A percentile compares a stretch with the other conserved stretches of the same genome.
Conservation (phyloP, 1,284 basidiomycete genomes). For the Heterobasidion irregulare region DNA sequence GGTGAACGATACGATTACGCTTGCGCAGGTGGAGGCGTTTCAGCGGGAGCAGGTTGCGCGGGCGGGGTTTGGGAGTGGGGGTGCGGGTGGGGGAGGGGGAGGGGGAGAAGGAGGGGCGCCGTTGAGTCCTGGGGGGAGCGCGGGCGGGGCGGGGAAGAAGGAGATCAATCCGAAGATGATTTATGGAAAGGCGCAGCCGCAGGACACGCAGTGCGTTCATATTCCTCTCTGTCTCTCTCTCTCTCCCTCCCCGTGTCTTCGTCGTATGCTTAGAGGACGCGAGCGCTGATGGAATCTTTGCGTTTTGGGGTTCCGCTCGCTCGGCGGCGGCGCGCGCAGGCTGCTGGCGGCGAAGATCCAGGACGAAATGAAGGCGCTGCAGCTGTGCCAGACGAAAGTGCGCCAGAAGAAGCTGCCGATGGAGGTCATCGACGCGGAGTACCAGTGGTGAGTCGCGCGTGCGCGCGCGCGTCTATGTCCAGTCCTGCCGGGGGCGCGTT, state of each 20-base stretch:
- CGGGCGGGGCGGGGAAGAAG: slow-evolving; percentile 43
- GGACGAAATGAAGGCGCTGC: slow-evolving; percentile 89
- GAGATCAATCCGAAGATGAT: slow-evolving; percentile 97
- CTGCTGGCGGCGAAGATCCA: slow-evolving; percentile 73
- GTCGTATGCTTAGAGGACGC: too few species aligned
- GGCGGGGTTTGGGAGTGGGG: slow-evolving; percentile 14
- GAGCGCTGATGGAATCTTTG: background rate
- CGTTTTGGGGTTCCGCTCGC: background rate
- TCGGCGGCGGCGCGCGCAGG: slow-evolving; percentile 26
- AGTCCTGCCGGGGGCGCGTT: background rate
- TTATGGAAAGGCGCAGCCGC: slow-evolving; percentile 82
- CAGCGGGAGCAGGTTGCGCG: slow-evolving; percentile 60
- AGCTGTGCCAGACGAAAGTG: slow-evolving; percentile 88
- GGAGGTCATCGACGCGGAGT: slow-evolving; percentile 97
- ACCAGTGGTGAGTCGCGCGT: slow-evolving; percentile 72
- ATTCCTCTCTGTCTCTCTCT: background rate
- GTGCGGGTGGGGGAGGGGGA: background rate
- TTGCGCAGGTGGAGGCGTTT: slow-evolving; percentile 86
- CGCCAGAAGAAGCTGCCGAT: slow-evolving; percentile 90
- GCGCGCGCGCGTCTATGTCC: too few species aligned
- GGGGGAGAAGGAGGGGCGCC: slow-evolving; percentile 34
- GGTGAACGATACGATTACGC: slow-evolving; percentile 83
- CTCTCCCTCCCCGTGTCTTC: too few species aligned
- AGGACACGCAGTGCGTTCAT: slow-evolving; percentile 74
- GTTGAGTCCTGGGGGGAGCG: slow-evolving; percentile 43